A percentile compares a stretch with the other conserved stretches of the same genome.
Conservation (phyloP, 1,284 basidiomycete genomes). For the Binderoboletus segoi region DNA sequence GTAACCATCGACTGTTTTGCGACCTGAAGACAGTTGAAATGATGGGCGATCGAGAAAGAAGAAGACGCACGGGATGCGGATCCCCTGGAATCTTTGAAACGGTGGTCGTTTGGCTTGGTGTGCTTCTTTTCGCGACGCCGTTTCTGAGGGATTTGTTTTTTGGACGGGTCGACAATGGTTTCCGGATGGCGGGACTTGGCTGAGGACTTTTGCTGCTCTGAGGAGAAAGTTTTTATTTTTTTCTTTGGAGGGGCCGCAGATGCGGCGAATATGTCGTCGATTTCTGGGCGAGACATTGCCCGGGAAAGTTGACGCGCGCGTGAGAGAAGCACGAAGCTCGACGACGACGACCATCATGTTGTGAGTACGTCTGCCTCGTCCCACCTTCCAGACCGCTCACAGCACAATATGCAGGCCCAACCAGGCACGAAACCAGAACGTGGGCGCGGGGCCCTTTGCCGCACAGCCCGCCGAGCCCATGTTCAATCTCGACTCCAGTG, state of each 20-base stretch:
- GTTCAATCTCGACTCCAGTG: constrained; percentile 53
- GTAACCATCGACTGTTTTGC: constrained; percentile 85
- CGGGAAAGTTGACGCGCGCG: constrained; percentile 12
- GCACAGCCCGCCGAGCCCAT: constrained; percentile 24
- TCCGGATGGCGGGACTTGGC: constrained; percentile 20
- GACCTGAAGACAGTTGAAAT: constrained; percentile 50
- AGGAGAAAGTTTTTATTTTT: constrained; percentile 34
- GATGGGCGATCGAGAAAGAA: constrained; percentile 1
- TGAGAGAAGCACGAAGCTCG: constrained; percentile 25
- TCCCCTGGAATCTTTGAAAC: constrained; percentile 79
- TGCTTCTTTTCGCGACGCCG: constrained; percentile 30
- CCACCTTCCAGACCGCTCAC: constrained; percentile 2
- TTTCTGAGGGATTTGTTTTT: constrained; percentile 12
- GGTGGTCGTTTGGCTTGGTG: constrained; percentile 47
- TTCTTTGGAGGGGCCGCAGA: constrained; percentile 39
- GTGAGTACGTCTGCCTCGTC: constrained; percentile 30
- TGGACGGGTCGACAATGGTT: constrained; percentile 28
- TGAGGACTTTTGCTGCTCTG: constrained; percentile 27
- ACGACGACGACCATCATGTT: constrained; percentile 35
- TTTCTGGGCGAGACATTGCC: constrained; percentile 60
- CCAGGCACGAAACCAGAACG: constrained; percentile 36
- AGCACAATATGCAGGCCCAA: constrained; percentile 35
- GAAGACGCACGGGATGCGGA: constrained; percentile 63
- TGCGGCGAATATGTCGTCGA: constrained; percentile 76
- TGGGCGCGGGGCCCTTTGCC: constrained; percentile 18